Evolutionary conservation across 108 stramenopile species (phyloP).

Genomic region (Nitzschia sp.): DNA sequence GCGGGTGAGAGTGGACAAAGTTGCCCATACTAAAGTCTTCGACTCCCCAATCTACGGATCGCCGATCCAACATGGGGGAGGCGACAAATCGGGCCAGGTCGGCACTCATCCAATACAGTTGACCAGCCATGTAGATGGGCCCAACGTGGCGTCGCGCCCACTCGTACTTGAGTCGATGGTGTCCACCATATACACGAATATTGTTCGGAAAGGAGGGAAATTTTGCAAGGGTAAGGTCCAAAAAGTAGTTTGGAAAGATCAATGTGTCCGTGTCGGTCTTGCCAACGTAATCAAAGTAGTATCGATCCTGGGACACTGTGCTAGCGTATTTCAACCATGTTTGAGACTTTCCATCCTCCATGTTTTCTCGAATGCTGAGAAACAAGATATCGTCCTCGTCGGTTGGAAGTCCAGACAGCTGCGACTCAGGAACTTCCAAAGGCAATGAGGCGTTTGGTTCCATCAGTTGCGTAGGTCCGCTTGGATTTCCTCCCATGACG

Average conservation of each 20-base stretch:
- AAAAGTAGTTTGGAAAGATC: slow-evolving; percentile 7
- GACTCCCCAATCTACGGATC: neutral
- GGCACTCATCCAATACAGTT: slow-evolving; percentile 17
- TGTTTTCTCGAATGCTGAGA: slow-evolving; percentile 22
- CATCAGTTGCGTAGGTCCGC: slow-evolving; percentile 10
- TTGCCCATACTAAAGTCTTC: slow-evolving; percentile 16
- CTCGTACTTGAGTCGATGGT: neutral
- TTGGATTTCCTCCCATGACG: slow-evolving; percentile 8
- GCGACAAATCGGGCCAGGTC: slow-evolving; percentile 23
- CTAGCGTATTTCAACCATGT: slow-evolving; percentile 41
- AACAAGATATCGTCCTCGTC: slow-evolving; percentile 22
- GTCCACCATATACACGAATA: slow-evolving; percentile 15
- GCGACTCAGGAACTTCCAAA: neutral
- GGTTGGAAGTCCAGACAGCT: neutral
- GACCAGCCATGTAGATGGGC: slow-evolving; percentile 14
- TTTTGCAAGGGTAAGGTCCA: slow-evolving; percentile 13
- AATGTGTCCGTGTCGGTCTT: slow-evolving; percentile 28
- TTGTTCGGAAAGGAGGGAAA: slow-evolving; percentile 18
- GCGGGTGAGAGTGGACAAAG: slow-evolving; percentile 12
- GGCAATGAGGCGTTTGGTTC: slow-evolving; percentile 3
- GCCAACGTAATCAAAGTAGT: slow-evolving; percentile 28
- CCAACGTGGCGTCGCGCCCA: neutral
- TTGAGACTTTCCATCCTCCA: slow-evolving; percentile 21
- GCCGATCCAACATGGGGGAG: neutral
- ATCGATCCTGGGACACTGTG: neutral